These are phyloP conservation scores for Austroboletus olivaceoglutinosus DNA, from an alignment of 1,284 basidiomycete genomes.

Conservation along the genomic window DNA sequence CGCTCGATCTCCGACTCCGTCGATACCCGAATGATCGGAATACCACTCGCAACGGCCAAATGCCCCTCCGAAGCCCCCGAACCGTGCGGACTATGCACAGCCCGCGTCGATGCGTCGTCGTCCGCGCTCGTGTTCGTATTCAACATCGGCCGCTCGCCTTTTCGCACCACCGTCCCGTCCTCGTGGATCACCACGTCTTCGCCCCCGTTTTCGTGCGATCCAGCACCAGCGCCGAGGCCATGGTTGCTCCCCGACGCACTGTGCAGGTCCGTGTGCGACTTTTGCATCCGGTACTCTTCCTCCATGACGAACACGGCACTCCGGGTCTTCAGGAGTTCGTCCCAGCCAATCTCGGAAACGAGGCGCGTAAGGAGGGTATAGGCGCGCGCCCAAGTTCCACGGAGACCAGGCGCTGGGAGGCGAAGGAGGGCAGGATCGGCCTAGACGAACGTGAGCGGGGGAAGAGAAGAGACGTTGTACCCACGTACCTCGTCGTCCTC, in stretches of 20 bases:
- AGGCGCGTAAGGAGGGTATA: conserved; percentile 89
- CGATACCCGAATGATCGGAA: conserved; percentile 90
- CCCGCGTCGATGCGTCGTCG: conserved; percentile 75
- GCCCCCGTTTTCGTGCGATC: conserved; percentile 7
- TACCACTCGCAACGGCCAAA: conserved; percentile 37
- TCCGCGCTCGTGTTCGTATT: conserved; percentile 44
- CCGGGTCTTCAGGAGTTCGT: conserved; percentile 93
- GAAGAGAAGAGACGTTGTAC: background rate
- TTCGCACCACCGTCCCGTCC: conserved; percentile 47
- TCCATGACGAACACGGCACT: conserved; percentile 99
- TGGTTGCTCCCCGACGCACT: conserved; percentile 17
- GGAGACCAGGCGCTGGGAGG: conserved; percentile 89
- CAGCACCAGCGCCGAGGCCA: background rate
- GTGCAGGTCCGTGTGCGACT: conserved; percentile 61
- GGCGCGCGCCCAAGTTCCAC: conserved; percentile 95
- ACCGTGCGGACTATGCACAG: conserved; percentile 41
- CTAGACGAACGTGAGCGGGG: conserved; percentile 32
- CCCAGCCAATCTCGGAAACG: conserved; percentile 95
- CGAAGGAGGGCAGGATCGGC: conserved; percentile 92
- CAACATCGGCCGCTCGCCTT: conserved; percentile 17
- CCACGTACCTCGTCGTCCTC: conserved; percentile 81
- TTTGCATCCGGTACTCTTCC: conserved; percentile 94
- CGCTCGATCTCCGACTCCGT: conserved; percentile 35
- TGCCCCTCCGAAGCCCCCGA: conserved; percentile 24
- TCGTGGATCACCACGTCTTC: conserved; percentile 49